Evolutionary conservation across 139 green algal species (phyloP).

Genomic region (Closterium sp.): DNA sequence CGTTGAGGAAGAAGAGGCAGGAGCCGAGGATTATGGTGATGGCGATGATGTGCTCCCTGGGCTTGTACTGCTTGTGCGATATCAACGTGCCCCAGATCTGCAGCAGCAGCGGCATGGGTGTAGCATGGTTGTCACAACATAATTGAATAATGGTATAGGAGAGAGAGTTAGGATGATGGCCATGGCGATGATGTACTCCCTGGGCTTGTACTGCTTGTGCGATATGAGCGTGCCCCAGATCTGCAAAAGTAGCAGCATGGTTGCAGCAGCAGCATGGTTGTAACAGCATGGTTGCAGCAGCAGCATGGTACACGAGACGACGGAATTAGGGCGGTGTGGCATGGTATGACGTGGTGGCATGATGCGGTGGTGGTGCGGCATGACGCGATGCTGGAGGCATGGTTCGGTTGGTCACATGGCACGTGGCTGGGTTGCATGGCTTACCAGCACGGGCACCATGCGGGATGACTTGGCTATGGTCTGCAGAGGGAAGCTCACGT

Average conservation of each 20-base stretch:
- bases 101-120: constrained; percentile 48
- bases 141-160: background rate
- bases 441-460: constrained; percentile 94
- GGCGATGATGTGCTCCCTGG: constrained; percentile 75
- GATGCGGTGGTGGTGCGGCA: too few species aligned
- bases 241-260: constrained; percentile 68
- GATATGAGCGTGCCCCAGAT: constrained; percentile 90
- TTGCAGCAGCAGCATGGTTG: too few species aligned
- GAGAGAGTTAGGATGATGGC: constrained; percentile 61
- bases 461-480: constrained; percentile 89
- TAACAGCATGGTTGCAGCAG: background rate
- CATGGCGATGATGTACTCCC: constrained; percentile 75
- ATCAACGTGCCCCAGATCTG: constrained; percentile 93
- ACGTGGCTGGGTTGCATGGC: background rate
- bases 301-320: background rate
- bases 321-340: too few species aligned
- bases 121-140: too few species aligned
- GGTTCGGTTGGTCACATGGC: too few species aligned
- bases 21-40: constrained; percentile 77
- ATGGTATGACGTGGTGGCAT: too few species aligned
- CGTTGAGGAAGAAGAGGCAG: constrained; percentile 68
- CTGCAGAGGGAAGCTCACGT: constrained; percentile 94
- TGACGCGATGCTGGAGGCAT: too few species aligned
- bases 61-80: constrained; percentile 76
- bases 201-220: constrained; percentile 75